Base-by-base conservation (phyloP, 177 flowering plant species). In the Vitis hybrid region DNA sequence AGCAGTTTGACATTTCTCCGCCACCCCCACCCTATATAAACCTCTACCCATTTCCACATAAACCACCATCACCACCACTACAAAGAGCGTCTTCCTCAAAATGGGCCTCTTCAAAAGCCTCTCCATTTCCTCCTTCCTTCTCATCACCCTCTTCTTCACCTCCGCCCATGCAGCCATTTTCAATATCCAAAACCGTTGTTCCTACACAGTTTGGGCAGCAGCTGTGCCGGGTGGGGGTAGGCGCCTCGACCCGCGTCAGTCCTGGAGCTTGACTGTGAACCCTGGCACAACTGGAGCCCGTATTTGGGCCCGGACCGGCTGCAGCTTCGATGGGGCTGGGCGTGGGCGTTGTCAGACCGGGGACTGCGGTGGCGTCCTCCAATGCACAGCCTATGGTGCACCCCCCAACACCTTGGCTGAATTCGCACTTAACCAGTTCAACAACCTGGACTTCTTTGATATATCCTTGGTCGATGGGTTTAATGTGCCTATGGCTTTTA, bases 401-500 rank as follows among this genome's bases (percentile, higher is more conserved):
- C 70, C 76, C 0, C 80, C 80, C 0, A 71, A 67, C 66, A 78
- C 81, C 15, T 67, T 78, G 3, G 81, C 78, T 1, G 78, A 78
- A 40, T 78, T 56, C 54, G 67, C 78, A 1, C 52, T 72, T 2
- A 72, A 68, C 62, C 71, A 62, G 9, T 73, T 30, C 68, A 52
- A 24, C 12, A 78, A 81, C 77, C 2, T 55, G 68, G 91, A 88
- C 60, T 83, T 76, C 72, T 48, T 79, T 60, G 88, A 88, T 67
- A 86, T 88, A 21, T 86, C 91, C 3, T 68, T 81, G 2, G 79
- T 88, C 10, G 91, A 86, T n/a, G 91, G 91, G 21, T 86, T 86
- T 56, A 86, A 88, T 60, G 54, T 86, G 13, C 87, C 90, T 0
- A 82, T 86, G 82, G 86, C 79, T 5, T 83, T 88, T 64, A 77